phyloP scores from a whole-genome alignment of 176 grass and related monocot genomes.

The Carex pumila region DNA sequence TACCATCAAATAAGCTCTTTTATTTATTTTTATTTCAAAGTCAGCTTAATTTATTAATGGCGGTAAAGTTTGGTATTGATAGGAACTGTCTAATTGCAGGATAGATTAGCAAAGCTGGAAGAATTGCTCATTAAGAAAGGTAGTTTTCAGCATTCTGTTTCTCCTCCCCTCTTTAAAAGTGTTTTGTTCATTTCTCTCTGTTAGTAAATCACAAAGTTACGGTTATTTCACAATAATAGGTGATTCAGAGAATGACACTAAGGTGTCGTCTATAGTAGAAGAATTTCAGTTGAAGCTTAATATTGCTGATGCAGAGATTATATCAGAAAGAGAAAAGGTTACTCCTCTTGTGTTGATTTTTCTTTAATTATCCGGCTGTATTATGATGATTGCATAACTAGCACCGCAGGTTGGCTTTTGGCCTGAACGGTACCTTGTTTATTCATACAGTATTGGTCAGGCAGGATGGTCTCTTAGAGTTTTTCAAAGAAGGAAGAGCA shows the following conservation, averaged over 20 bases:
- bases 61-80: constrained; percentile 1
- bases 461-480: background rate
- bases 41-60: background rate
- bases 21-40: constrained; percentile 12
- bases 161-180: constrained; percentile 4
- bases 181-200: background rate
- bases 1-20: background rate
- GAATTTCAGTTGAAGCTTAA: constrained; percentile 57
- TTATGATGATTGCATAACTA: background rate
- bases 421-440: background rate
- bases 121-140: constrained; percentile 48
- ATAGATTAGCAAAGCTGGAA: constrained; percentile 64
- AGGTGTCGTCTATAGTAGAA: constrained; percentile 41
- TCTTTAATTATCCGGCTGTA: background rate
- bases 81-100: constrained; percentile 22
- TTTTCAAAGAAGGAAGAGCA: background rate
- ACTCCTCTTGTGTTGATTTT: background rate
- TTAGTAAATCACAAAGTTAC: constrained; percentile 3
- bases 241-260: constrained; percentile 12
- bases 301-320: constrained; percentile 20
- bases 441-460: background rate
- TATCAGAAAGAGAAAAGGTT: constrained; percentile 59
- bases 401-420: background rate
- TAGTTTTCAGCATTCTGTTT: constrained; percentile 22
- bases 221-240: constrained; percentile 19